Base-by-base conservation (phyloP, 352 stramenopile genomes). In the Detonula confervacea region DNA sequence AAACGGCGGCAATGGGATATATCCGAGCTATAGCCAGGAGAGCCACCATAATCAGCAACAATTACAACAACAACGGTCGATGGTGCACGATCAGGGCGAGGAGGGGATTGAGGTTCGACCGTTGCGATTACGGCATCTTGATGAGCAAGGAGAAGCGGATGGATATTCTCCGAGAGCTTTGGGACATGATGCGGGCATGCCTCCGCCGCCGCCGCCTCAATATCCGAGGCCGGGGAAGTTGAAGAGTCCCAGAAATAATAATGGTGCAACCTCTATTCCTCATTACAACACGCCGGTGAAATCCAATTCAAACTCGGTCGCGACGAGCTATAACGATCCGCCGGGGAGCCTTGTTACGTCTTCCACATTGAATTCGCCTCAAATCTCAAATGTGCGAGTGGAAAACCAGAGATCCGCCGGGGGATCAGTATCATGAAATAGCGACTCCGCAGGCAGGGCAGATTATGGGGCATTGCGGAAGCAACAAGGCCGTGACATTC, bases 401-500 rank as follows among this genome's bases (percentile, higher is more conserved):
- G n/a, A n/a, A n/a, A n/a, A n/a, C n/a, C n/a, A n/a, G n/a, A n/a
- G n/a, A n/a, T n/a, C n/a, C n/a, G n/a, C n/a, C n/a, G n/a, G n/a
- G n/a, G n/a, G n/a, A n/a, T n/a, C n/a, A n/a, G n/a, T n/a, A n/a
- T n/a, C n/a, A n/a, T n/a, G n/a, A n/a, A n/a, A n/a, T n/a, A n/a
- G n/a, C n/a, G n/a, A n/a, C n/a, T n/a, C n/a, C n/a, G n/a, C n/a
- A n/a, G n/a, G n/a, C n/a, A n/a, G n/a, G n/a, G n/a, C n/a, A n/a
- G n/a, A n/a, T n/a, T n/a, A n/a, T n/a, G n/a, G n/a, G n/a, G n/a
- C n/a, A n/a, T n/a, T 14, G 37, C 20, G 42, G 35, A 12, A 20
- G 33, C 22, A n/a, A 56, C 51, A 81, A 81, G 55, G 60, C 63
- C 20, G 73, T 81, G 14, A 70, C 62, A 14, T 81, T 81, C 18